A percentile compares a stretch with the other conserved stretches of the same genome.
phyloP scores from a whole-genome alignment of 257 asterid species.

The Hygrophila difformis region DNA sequence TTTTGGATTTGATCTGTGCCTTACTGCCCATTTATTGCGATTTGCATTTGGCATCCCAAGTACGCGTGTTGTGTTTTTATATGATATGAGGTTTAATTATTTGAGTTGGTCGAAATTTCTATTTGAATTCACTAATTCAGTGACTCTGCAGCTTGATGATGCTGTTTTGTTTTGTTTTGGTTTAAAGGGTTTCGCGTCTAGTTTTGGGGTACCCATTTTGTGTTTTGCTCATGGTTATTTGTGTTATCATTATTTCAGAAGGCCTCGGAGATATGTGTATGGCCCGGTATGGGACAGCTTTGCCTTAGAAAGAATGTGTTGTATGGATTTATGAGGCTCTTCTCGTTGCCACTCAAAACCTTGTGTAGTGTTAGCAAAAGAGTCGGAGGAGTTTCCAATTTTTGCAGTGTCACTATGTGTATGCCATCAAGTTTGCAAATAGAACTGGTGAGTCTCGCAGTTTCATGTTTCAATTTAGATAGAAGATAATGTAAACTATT shows the following conservation, averaged over 20 bases:
- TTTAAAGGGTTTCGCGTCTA: neutral
- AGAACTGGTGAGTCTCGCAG: slow-evolving; percentile 55
- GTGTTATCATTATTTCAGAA: slow-evolving; percentile 24
- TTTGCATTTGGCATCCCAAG: neutral
- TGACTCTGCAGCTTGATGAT: neutral
- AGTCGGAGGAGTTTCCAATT: slow-evolving; percentile 63
- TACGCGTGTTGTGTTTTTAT: neutral
- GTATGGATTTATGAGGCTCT: slow-evolving; percentile 67
- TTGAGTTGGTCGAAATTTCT: neutral
- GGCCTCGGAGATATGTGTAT: slow-evolving; percentile 67
- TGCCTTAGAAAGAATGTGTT: slow-evolving; percentile 67
- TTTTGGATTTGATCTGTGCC: too few species aligned
- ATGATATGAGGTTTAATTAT: neutral
- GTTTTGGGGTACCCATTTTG: neutral
- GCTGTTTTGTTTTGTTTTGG: neutral
- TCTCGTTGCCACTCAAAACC: slow-evolving; percentile 77
- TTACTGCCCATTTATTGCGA: too few species aligned
- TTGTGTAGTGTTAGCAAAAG: slow-evolving; percentile 57
- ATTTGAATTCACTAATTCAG: neutral
- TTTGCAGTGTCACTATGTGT: slow-evolving; percentile 62
- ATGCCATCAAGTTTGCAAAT: slow-evolving; percentile 64
- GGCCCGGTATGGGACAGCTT: slow-evolving; percentile 90
- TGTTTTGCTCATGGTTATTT: neutral
- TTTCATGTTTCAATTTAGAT: slow-evolving; percentile 3
- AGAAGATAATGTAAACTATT: neutral